Evolutionary conservation across 805 yeast species (phyloP), one percentile per base, ranked within the genome.

Genomic region (Pichia phayaonensis): DNA sequence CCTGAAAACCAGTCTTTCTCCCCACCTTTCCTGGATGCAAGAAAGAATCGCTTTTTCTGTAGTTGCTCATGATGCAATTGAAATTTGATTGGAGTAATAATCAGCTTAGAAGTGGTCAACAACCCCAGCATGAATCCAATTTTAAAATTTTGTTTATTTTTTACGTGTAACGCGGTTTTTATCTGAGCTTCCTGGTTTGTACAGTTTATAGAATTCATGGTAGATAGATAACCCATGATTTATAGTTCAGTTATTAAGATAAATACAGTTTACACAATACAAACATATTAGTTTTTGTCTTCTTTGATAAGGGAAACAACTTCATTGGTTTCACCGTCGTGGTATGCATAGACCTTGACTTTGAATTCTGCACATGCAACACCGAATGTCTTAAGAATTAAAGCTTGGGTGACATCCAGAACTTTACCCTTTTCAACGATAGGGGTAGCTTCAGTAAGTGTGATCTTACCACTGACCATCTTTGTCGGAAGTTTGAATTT

Each of bases 341-440:
- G 92, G 67, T 77, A 87, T 20, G 94, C 97, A 59, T 82, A 70
- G 55, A 86, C 71, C 60, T 80, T 77, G 47, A 94, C 95, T 68
- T 83, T 88, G 71, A 92, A 94, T 64, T 87, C 90, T 43, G 97
- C 78, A 50, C 90, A 89, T 13, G 97, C 97, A 51, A 95, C 80
- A 62, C 99, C 99, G 68, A 94, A 95, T 59, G 88, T 94, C 71
- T 94, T 94, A 67, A 94, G 76, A 50, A 94, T 81, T 58, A 94
- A 77, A 23, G 97, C 95, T 72, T 94, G 95, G 62, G 86, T 84
- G 46, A 90, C 94, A 68, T 89, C 95, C 54, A 95, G 75, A 26
- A 76, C 73, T 52, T 90, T 87, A 41, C 95, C 97, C 60, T 83
- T 72, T 49, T 73, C 74, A 70, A 96, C 88, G 39, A 95, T 97